Conservation (phyloP, 2,329 filamentous ascomycete species). For the Aspergillus sp. region DNA sequence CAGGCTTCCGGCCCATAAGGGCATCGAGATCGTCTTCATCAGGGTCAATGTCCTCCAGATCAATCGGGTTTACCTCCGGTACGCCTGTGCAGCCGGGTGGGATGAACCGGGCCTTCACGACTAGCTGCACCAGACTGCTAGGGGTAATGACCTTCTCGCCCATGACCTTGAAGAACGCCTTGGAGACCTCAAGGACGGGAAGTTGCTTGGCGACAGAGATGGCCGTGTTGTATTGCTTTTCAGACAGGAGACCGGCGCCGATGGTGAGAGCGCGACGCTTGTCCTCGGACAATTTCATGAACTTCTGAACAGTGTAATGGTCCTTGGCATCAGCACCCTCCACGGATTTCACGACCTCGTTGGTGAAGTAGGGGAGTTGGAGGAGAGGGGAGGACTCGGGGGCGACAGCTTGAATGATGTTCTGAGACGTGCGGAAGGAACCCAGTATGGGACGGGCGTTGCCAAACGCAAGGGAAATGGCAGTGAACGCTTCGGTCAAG, state of each 20-base stretch:
- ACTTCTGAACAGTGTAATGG: slow-evolving; percentile 77
- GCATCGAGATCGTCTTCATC: slow-evolving; percentile 90
- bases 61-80: slow-evolving; percentile 70
- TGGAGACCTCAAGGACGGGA: slow-evolving; percentile 78
- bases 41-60: slow-evolving; percentile 87
- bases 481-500: slow-evolving; percentile 80
- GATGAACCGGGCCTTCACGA: slow-evolving; percentile 91
- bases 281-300: slow-evolving; percentile 78
- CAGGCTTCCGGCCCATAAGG: slow-evolving; percentile 66
- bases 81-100: slow-evolving; percentile 77
- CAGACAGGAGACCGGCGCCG: slow-evolving; percentile 66
- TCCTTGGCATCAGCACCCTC: slow-evolving; percentile 63
- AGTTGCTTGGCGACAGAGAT: slow-evolving; percentile 78
- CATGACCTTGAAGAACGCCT: slow-evolving; percentile 97
- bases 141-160: slow-evolving; percentile 92
- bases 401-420: slow-evolving; percentile 82
- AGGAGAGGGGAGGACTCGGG: slow-evolving; percentile 83
- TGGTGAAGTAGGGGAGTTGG: slow-evolving; percentile 84
- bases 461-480: slow-evolving; percentile 84
- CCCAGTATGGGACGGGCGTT: slow-evolving; percentile 78
- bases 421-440: slow-evolving; percentile 78
- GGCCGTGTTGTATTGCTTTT: slow-evolving; percentile 72
- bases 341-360: slow-evolving; percentile 49
- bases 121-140: slow-evolving; percentile 85
- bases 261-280: slow-evolving; percentile 70